A percentile compares a stretch with the other conserved stretches of the same genome.
Evolutionary conservation across 1,284 basidiomycete species (phyloP).

Genomic region (Sparassis latifolia): DNA sequence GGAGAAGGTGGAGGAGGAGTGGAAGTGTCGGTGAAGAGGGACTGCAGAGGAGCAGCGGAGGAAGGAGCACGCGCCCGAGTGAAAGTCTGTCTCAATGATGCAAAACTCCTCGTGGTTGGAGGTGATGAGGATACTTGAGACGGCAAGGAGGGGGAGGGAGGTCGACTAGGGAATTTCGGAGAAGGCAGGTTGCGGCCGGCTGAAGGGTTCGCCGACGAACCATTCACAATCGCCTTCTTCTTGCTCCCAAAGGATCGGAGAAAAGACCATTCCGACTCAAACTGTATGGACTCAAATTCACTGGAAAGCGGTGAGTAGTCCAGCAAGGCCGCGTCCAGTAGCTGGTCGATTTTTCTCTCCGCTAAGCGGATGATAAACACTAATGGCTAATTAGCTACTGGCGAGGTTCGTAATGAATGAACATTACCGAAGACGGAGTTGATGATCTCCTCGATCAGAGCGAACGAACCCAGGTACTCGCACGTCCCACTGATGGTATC

Average conservation of each 20-base stretch:
- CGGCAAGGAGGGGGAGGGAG: constrained; percentile 37
- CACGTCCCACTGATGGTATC: constrained; percentile 68
- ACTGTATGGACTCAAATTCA: constrained; percentile 80
- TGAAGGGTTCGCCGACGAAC: not conserved
- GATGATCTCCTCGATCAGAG: constrained; percentile 80
- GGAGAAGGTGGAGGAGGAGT: constrained; percentile 43
- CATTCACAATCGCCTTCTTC: constrained; percentile 37
- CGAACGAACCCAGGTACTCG: constrained; percentile 75
- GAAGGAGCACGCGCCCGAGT: constrained; percentile 41
- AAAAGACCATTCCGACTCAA: constrained; percentile 95
- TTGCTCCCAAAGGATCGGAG: constrained; percentile 75
- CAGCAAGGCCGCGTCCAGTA: constrained; percentile 80
- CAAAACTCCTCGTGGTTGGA: constrained; percentile 39
- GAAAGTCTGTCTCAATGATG: constrained; percentile 59
- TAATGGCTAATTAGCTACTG: constrained; percentile 23
- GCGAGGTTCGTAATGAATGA: not conserved
- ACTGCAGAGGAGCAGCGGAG: constrained; percentile 39
- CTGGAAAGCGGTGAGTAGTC: constrained; percentile 79
- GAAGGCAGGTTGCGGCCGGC: constrained; percentile 13
- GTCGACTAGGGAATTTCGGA: constrained; percentile 35
- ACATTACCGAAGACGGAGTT: constrained; percentile 86
- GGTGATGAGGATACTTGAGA: constrained; percentile 35
- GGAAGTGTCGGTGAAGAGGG: constrained; percentile 43
- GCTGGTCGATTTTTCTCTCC: constrained; percentile 82
- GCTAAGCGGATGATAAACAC: constrained; percentile 94